Evolutionary conservation across 768 basidiomycete genomes (phyloP).

Genomic region (Naganishia antarctica): DNA sequence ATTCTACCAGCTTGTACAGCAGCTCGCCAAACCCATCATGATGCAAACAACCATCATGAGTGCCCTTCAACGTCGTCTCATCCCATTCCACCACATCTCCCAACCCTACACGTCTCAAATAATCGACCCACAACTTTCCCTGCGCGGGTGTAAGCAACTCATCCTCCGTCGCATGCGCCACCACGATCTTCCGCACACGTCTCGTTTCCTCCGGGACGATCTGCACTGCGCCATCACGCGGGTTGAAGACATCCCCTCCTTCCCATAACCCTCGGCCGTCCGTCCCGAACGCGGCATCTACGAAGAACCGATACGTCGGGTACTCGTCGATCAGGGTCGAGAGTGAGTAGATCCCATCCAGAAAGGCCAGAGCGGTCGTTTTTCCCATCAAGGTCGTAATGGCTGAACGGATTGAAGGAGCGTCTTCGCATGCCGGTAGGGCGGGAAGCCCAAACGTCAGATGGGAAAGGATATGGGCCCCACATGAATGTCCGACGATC

Average conservation of each 20-base stretch:
- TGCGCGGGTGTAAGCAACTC: conserved; percentile 34
- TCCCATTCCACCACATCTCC: conserved; percentile 27
- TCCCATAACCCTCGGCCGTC: not conserved
- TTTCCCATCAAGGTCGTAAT: not conserved
- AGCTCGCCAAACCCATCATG: conserved; percentile 29
- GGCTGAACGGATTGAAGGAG: not conserved
- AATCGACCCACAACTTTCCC: conserved; percentile 27
- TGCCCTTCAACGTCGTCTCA: conserved; percentile 28
- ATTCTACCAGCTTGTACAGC: conserved; percentile 22
- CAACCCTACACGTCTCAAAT: conserved; percentile 10
- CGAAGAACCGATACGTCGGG: conserved; percentile 34
- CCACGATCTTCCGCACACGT: conserved; percentile 14
- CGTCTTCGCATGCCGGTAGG: not conserved
- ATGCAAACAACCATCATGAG: conserved; percentile 34
- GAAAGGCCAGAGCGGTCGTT: conserved; percentile 26
- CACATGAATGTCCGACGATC: conserved; percentile 29
- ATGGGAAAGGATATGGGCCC: conserved; percentile 26
- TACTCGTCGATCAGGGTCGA: conserved; percentile 34
- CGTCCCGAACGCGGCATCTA: conserved; percentile 32
- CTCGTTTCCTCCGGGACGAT: not conserved
- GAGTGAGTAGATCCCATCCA: conserved; percentile 40
- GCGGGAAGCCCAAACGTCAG: conserved; percentile 9
- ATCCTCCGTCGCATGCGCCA: conserved; percentile 36
- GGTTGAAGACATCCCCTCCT: not conserved
- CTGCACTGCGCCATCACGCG: not conserved